Evolutionary conservation across 306 rosid genomes (phyloP).

Genomic region (Cicer bijugum): DNA sequence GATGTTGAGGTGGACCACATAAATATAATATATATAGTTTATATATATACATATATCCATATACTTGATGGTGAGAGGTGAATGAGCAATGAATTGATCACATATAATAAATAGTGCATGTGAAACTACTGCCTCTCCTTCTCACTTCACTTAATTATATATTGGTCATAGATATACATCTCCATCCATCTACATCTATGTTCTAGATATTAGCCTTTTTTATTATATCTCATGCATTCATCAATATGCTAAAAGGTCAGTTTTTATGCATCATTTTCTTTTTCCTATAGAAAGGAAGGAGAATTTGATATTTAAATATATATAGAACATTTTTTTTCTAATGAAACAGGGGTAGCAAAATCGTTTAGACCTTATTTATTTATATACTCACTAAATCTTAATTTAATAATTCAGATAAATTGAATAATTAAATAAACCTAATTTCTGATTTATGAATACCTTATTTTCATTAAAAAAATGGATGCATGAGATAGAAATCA

Average conservation of each 20-base stretch:
- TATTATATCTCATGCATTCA: conserved; percentile 12
- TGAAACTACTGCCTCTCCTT: conserved; percentile 38
- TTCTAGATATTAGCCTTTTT: conserved; percentile 5
- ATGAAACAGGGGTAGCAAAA: conserved; percentile 17
- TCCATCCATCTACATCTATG: conserved; percentile 13
- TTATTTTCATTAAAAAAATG: not conserved
- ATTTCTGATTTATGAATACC: not conserved
- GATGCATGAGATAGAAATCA: not conserved
- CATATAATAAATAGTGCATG: conserved; percentile 48
- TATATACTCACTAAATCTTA: not conserved
- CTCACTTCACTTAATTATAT: conserved; percentile 36
- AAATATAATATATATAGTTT: not conserved
- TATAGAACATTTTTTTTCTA: not conserved
- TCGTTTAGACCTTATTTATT: not conserved
- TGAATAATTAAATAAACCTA: not conserved
- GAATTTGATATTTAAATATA: not conserved
- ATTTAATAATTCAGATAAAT: not conserved
- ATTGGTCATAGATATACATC: conserved; percentile 24
- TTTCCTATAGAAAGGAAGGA: not conserved
- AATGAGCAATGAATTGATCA: conserved; percentile 29
- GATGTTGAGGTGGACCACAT: conserved; percentile 70
- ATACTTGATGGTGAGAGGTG: conserved; percentile 46
- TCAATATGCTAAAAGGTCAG: not conserved
- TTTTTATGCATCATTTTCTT: not conserved
- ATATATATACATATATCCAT: too few species aligned